phyloP scores from a whole-genome alignment of 495 filamentous ascomycete species.

The Penicillium goetzii region DNA sequence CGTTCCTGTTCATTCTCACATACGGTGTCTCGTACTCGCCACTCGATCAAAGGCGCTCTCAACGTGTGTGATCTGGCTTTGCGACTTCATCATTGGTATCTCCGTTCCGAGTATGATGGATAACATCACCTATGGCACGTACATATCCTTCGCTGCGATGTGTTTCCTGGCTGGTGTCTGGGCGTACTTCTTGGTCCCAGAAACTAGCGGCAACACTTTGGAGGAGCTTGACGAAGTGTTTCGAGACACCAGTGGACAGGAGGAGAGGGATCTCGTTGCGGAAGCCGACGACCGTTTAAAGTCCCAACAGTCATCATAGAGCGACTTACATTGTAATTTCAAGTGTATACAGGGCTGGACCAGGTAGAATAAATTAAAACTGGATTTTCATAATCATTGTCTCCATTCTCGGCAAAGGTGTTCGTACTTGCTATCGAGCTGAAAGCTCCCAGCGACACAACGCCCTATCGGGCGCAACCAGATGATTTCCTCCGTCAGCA shows the following conservation, averaged over 20 bases:
- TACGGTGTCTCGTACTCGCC: constrained; percentile 68
- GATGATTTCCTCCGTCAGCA: neutral
- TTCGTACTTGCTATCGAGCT: neutral
- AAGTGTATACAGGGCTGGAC: neutral
- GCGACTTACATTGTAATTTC: neutral
- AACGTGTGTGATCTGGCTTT: constrained; percentile 64
- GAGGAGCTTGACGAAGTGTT: constrained; percentile 15
- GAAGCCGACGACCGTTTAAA: neutral
- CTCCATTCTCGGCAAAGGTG: neutral
- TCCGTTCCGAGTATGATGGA: constrained; percentile 60
- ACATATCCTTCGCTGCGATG: constrained; percentile 10
- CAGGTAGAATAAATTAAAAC: neutral
- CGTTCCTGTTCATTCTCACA: constrained; percentile 72
- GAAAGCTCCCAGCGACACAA: neutral
- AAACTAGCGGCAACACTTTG: constrained; percentile 11
- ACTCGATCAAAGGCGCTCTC: constrained; percentile 62
- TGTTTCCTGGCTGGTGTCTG: constrained; percentile 11
- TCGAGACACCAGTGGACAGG: constrained; percentile 6
- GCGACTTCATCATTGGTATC: constrained; percentile 64
- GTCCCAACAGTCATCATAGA: no score
- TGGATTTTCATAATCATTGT: neutral
- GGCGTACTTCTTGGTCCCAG: constrained; percentile 12
- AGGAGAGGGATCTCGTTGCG: constrained; percentile 11
- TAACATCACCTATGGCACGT: constrained; percentile 47
- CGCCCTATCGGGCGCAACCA: neutral